A percentile compares a stretch with the other conserved stretches of the same genome.
Conservation (phyloP, 176 grass and related monocot species). For the Otatea glauca region DNA sequence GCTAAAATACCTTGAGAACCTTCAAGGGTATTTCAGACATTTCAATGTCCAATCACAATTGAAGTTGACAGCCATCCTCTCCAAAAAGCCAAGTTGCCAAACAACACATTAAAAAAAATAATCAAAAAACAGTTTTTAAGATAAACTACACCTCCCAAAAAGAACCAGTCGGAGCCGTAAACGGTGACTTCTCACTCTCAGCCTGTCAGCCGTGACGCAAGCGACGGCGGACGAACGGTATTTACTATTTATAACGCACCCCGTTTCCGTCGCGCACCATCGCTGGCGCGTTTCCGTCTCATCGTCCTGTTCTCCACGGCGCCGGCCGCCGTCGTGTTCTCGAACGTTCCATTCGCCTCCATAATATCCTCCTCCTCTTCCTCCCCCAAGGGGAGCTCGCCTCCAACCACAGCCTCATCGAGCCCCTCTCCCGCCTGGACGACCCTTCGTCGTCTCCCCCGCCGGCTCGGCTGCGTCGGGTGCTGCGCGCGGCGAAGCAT, state of each 20-base stretch:
- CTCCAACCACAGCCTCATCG: background rate
- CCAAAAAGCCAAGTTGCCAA: too few relatives aligned
- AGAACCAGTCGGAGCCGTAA: too few relatives aligned
- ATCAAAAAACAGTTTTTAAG: too few relatives aligned
- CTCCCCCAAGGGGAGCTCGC: background rate
- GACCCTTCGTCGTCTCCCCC: too few relatives aligned
- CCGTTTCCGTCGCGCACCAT: background rate
- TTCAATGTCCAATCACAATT: too few relatives aligned
- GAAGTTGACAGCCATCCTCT: too few relatives aligned
- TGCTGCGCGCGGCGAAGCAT: background rate
- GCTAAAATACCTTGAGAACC: too few relatives aligned
- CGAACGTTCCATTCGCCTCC: constrained; percentile 22
- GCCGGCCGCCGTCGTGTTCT: constrained; percentile 22
- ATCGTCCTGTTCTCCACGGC: background rate
- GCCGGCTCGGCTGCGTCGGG: background rate
- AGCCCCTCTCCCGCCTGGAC: background rate
- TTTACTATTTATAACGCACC: background rate
- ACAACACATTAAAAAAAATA: too few relatives aligned
- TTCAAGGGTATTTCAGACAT: too few relatives aligned
- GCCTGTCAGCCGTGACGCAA: constrained; percentile 34
- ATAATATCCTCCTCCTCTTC: background rate
- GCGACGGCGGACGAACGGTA: background rate
- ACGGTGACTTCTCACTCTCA: background rate
- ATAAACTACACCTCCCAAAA: too few relatives aligned
- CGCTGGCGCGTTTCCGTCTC: background rate